phyloP scores from a whole-genome alignment of 1,284 basidiomycete species.

The Wolfiporia cocos region DNA sequence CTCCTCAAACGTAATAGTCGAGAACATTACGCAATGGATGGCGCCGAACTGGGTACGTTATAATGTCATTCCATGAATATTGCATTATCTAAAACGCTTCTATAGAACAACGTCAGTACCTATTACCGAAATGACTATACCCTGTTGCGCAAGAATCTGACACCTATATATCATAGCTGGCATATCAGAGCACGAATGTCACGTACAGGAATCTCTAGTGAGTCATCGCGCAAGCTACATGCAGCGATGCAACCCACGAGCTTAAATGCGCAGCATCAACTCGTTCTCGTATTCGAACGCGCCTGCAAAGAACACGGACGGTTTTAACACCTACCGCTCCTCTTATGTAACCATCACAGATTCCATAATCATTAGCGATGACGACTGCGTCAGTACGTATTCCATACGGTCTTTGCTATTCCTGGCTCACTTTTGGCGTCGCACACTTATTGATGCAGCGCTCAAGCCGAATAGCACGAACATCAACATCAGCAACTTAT shows the following conservation, averaged over 20 bases:
- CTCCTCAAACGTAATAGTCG: slow-evolving; percentile 46
- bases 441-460: slow-evolving; percentile 14
- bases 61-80: not conserved
- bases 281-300: slow-evolving; percentile 21
- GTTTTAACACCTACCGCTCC: slow-evolving; percentile 60
- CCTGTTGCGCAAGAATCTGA: no score
- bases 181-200: slow-evolving; percentile 27
- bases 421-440: not conserved
- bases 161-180: no score
- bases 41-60: slow-evolving; percentile 38
- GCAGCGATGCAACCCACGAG: no score
- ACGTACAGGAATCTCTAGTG: slow-evolving; percentile 27
- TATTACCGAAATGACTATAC: no score
- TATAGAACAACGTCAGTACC: slow-evolving; percentile 29
- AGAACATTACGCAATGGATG: slow-evolving; percentile 47
- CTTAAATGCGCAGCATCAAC: no score
- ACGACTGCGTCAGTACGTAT: slow-evolving; percentile 47
- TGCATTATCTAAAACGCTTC: not conserved
- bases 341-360: slow-evolving; percentile 44
- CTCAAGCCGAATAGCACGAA: slow-evolving; percentile 68
- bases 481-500: slow-evolving; percentile 50
- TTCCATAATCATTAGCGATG: slow-evolving; percentile 52
- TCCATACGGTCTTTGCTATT: no score
- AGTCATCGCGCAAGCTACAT: no score
- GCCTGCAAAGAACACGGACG: slow-evolving; percentile 25